A percentile compares a stretch with the other conserved stretches of the same genome.
Conservation (phyloP, 1,284 basidiomycete genomes). For the Erythrobasidium hasegawianum region DNA sequence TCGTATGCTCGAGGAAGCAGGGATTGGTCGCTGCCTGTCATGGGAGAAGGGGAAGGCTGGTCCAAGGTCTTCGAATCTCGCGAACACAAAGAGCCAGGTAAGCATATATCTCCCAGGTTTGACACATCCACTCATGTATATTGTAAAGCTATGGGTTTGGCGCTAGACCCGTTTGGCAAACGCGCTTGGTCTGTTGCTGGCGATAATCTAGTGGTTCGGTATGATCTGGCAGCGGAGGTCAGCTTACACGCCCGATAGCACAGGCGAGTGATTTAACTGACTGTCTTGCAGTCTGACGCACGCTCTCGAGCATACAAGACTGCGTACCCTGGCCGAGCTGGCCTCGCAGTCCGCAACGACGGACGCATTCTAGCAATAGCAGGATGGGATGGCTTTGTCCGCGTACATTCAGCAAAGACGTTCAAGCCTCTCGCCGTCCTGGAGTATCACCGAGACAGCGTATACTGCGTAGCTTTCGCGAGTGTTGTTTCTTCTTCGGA, state of each 20-base stretch:
- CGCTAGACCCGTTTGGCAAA: conserved; percentile 11
- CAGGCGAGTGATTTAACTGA: not conserved
- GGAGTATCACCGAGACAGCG: conserved; percentile 40
- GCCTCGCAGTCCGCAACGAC: conserved; percentile 35
- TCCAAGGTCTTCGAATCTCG: conserved; percentile 37
- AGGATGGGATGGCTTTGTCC: conserved; percentile 43
- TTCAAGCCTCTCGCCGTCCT: conserved; percentile 43
- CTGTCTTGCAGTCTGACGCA: not conserved
- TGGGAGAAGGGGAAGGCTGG: conserved; percentile 40
- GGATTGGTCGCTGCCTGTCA: not conserved
- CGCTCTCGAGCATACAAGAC: conserved; percentile 25
- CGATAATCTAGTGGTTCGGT: conserved; percentile 40
- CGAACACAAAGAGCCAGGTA: conserved; percentile 43
- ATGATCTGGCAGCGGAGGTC: conserved; percentile 24
- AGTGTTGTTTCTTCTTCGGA: not conserved
- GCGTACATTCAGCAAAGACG: conserved; percentile 38
- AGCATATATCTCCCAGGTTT: not conserved
- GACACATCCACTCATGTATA: not conserved
- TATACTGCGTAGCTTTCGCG: conserved; percentile 42
- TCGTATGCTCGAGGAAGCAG: not conserved
- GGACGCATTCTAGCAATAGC: conserved; percentile 40
- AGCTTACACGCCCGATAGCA: no score
- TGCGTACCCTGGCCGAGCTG: conserved; percentile 35
- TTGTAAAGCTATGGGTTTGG: conserved; percentile 41
- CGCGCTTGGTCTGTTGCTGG: conserved; percentile 39